Conservation (phyloP, 164 flowering plant genomes). For the Magnolia officinalis region DNA sequence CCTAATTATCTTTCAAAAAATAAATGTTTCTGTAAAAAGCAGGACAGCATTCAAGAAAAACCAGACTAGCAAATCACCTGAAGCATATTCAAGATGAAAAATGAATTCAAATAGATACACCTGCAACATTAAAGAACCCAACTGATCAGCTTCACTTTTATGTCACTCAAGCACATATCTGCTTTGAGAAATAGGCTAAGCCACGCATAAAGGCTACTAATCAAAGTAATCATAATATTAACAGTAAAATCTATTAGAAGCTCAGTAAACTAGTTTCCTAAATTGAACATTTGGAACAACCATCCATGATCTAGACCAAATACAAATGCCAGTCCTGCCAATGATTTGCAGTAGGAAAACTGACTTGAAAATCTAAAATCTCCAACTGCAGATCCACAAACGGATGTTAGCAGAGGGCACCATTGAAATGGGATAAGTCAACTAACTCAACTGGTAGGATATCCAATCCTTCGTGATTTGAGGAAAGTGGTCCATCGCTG, state of each 20-base stretch:
- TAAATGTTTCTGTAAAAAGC: background rate
- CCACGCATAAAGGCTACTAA: too few relatives aligned
- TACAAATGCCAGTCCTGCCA: background rate
- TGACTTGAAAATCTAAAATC: background rate
- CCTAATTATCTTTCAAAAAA: background rate
- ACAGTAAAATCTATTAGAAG: too few relatives aligned
- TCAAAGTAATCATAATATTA: too few relatives aligned
- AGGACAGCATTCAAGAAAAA: background rate
- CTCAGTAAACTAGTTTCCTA: background rate
- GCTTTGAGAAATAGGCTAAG: background rate
- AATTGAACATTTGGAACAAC: background rate
- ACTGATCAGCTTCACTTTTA: background rate
- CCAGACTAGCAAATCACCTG: slow-evolving; percentile 50
- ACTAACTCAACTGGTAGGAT: background rate
- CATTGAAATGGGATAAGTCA: background rate
- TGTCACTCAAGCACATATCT: background rate
- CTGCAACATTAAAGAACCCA: slow-evolving; percentile 40
- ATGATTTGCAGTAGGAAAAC: background rate
- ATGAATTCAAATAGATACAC: slow-evolving; percentile 71
- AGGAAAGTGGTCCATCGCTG: background rate
- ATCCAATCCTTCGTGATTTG: background rate
- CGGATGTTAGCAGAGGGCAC: background rate
- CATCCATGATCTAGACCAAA: background rate
- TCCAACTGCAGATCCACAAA: background rate
- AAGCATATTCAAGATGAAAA: slow-evolving; percentile 81